Conservation (phyloP, 1,284 basidiomycete genomes). For the Tausonia pullulans region DNA sequence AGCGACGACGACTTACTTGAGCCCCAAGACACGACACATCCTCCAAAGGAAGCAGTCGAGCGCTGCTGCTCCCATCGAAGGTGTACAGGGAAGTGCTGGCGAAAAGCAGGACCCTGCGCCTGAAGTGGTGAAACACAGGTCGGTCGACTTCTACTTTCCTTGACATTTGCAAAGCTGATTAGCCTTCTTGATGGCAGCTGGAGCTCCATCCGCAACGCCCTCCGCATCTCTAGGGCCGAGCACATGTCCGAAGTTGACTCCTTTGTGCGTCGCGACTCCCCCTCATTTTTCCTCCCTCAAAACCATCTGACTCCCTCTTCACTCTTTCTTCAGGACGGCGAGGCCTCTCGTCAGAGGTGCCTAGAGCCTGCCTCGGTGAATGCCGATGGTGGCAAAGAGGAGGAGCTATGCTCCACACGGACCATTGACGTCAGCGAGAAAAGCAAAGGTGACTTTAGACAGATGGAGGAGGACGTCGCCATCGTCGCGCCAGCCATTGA, state of each 20-base stretch:
- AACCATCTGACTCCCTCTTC: not conserved
- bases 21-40: conserved; percentile 26
- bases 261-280: conserved; percentile 45
- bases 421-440: not conserved
- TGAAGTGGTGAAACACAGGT: not conserved
- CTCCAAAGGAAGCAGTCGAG: conserved; percentile 22
- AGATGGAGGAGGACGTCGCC: conserved; percentile 8
- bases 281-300: not conserved
- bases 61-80: conserved; percentile 24
- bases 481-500: conserved; percentile 9
- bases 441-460: not conserved
- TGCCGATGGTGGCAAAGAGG: not conserved
- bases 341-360: not conserved
- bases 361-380: not conserved
- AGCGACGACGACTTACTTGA: conserved; percentile 16
- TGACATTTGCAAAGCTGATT: conserved; percentile 21
- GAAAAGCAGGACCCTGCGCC: conserved; percentile 9
- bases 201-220: conserved; percentile 46
- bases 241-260: conserved; percentile 68
- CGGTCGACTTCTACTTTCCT: not conserved
- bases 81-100: conserved; percentile 28
- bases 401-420: not conserved
- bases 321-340: not conserved
- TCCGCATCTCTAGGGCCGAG: conserved; percentile 51
- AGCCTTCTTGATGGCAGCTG: conserved; percentile 19